These are phyloP conservation scores for Fusarium sp. DNA, from an alignment of 2,329 filamentous ascomycete genomes.

Conservation along the genomic window DNA sequence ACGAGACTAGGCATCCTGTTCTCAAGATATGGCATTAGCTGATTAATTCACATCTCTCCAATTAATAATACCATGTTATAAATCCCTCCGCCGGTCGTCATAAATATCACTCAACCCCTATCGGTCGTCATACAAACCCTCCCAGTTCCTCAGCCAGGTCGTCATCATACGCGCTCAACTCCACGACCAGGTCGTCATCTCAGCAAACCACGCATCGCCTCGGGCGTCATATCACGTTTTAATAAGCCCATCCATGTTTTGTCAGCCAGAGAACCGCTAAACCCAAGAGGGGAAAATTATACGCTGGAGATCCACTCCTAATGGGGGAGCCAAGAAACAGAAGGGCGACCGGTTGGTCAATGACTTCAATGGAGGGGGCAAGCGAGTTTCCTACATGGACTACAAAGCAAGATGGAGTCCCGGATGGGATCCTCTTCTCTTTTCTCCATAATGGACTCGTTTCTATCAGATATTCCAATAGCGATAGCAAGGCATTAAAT, in stretches of 20 bases:
- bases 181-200: constrained; percentile 24
- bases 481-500: neutral
- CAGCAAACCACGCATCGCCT: constrained; percentile 12
- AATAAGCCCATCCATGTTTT: constrained; percentile 12
- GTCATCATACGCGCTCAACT: constrained; percentile 35
- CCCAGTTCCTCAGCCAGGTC: constrained; percentile 10
- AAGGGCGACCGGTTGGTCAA: constrained; percentile 12
- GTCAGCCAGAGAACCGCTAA: constrained; percentile 31
- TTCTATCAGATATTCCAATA: neutral
- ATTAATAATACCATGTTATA: constrained; percentile 5
- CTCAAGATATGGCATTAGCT: neutral
- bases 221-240: constrained; percentile 23
- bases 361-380: constrained; percentile 13
- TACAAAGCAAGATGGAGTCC: constrained; percentile 23
- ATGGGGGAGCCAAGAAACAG: constrained; percentile 23
- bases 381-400: constrained; percentile 23
- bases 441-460: constrained; percentile 1
- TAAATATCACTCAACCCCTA: constrained; percentile 10
- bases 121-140: constrained; percentile 6
- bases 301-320: constrained; percentile 17
- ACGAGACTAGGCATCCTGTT: neutral
- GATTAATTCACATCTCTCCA: constrained; percentile 1
- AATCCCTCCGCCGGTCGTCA: constrained; percentile 17
- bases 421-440: constrained; percentile 11
- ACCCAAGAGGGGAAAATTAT: constrained; percentile 29